Evolutionary conservation across 495 filamentous ascomycete genomes (phyloP), one percentile per base, ranked within the genome.

Genomic region (Lichenothelia convexa): DNA sequence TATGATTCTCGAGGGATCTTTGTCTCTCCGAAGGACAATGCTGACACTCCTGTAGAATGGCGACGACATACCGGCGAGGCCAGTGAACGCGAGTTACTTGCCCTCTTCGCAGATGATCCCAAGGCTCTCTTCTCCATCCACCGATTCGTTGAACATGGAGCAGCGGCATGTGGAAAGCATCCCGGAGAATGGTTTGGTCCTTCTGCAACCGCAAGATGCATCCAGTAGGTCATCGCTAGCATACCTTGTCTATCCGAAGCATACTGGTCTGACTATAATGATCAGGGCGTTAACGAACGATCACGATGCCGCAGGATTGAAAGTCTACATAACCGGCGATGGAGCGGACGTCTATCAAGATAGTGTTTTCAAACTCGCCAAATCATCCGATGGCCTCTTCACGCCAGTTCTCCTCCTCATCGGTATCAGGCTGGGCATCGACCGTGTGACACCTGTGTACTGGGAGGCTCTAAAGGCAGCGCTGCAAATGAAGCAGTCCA

Each of bases 131-230:
- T 92, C 50, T 95, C 89, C 5, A 87, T 99, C 49, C 91, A 99
- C 46, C 78, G 71, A 42, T 97, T 97, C 47, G 91, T 95, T 19
- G 63, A 76, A 33, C 77, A 92, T 46, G 91, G 91, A 3, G 83
- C 87, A 13, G 63, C 69, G 21, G 79, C 78, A 9, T 97, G 89
- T 51, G 85, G 83, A 5, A 95, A 93, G 51, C 78, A 86, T 53
- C 87, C 91, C 0, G 91, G 91, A 18, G 81, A 94, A 57, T 99
- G 91, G 91, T 99, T 99, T 63, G 91, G 91, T 7, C 91, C 91
- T n/a, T 93, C 83, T 12, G 89, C 91, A 4, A 91, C 91, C 2
- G 83, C 91, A n/a, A 71, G 75, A 39, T 94, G 91, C 54, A 93
- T 99, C 36, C 75, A 91, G 85, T 93, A 57, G 48, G 82, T 62